phyloP scores from a whole-genome alignment of 192 early-diverging fungal genomes.

The Coemansia sp. region DNA sequence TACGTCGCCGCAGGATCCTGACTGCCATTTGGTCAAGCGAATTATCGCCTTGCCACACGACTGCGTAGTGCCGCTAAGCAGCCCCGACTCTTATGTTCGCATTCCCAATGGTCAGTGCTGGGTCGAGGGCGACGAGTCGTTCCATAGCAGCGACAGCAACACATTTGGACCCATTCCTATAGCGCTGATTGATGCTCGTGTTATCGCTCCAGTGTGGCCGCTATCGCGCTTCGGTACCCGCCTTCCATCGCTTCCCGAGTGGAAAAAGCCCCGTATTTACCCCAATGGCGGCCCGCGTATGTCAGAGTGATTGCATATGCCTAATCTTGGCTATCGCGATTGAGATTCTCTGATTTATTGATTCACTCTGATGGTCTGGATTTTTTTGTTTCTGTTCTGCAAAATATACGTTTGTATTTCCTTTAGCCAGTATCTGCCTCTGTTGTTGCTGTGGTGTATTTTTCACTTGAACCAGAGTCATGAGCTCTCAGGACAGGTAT shows the following conservation, averaged over 20 bases:
- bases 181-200: constrained; percentile 64
- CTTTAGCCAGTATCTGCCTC: no score
- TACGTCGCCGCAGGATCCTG: constrained; percentile 68
- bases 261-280: constrained; percentile 42
- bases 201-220: constrained; percentile 67
- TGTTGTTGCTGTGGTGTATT: no score
- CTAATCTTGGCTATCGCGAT: not conserved
- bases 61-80: constrained; percentile 45
- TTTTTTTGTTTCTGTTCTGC: not conserved
- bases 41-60: constrained; percentile 84
- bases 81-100: constrained; percentile 46
- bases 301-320: not conserved
- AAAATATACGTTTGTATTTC: no score
- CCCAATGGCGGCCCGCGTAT: constrained; percentile 18
- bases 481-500: constrained; percentile 12
- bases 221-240: constrained; percentile 63
- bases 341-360: not conserved
- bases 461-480: not conserved
- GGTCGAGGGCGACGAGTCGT: constrained; percentile 85
- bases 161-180: constrained; percentile 74
- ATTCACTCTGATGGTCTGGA: not conserved
- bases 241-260: constrained; percentile 34
- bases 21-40: constrained; percentile 75
- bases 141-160: constrained; percentile 81
- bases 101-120: constrained; percentile 81